A percentile compares a stretch with the other conserved stretches of the same genome.
These are phyloP conservation scores for Fraxinus paxiana DNA, from an alignment of 305 asterid genomes.

Conservation along the genomic window DNA sequence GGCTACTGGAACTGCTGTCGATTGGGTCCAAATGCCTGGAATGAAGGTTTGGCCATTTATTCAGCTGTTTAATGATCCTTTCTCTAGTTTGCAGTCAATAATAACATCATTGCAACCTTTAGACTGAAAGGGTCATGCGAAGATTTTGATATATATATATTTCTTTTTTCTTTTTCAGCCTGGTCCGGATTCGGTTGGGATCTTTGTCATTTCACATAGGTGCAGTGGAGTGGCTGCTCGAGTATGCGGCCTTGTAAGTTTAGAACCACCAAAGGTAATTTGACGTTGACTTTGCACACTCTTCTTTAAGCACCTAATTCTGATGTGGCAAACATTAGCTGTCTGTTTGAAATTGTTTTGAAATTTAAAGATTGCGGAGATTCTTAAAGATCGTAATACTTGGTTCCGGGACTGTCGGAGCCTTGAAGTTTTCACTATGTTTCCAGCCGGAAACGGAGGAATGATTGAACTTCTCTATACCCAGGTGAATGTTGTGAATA, in stretches of 20 bases:
- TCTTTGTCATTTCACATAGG: conserved; percentile 86
- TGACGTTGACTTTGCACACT: background rate
- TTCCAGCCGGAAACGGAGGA: conserved; percentile 87
- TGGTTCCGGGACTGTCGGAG: conserved; percentile 94
- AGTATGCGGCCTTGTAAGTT: conserved; percentile 94
- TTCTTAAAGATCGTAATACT: conserved; percentile 84
- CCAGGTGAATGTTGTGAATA: conserved; percentile 47
- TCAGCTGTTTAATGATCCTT: background rate
- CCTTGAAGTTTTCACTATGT: conserved; percentile 76
- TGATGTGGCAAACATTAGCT: background rate
- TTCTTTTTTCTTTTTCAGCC: conserved; percentile 48
- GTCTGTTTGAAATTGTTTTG: background rate
- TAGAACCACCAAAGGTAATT: conserved; percentile 81
- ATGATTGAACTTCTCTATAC: conserved; percentile 75
- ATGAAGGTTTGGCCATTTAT: conserved; percentile 69
- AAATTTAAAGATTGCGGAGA: conserved; percentile 67
- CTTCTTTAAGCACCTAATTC: background rate
- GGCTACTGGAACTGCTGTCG: conserved; percentile 99
- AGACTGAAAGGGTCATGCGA: background rate
- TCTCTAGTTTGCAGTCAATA: background rate
- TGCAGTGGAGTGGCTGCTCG: conserved; percentile 96
- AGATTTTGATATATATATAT: conserved; percentile 1
- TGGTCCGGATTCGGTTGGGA: conserved; percentile 99
- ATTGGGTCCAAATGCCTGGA: conserved; percentile 99
- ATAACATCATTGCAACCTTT: background rate